Evolutionary conservation across 257 asterid genomes (phyloP), one percentile per base, ranked within the genome.

Genomic region (Apocynum venetum): DNA sequence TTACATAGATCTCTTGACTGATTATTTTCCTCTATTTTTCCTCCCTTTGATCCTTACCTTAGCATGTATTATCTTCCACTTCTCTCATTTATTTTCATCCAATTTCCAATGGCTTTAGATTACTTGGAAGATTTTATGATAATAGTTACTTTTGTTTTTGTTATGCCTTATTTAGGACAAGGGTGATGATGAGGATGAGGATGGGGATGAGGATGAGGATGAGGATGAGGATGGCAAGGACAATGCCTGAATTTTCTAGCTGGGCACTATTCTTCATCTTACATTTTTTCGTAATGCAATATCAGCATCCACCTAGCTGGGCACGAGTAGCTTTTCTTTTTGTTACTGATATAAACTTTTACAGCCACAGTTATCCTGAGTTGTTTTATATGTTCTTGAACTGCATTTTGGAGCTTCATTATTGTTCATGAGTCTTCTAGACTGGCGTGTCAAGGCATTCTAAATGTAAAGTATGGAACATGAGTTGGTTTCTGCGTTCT

Each of bases 171-270:
- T 44, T 53, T n/a, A 66, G 43, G 63, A 31, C 1, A 73, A 85
- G 38, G 85, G 48, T 13, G 86, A 74, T 3, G 86, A 60, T 3
- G 88, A 70, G 48, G 82, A 71, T 0, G 86, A 69, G 1, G 81
- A 72, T 25, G 31, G 31, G 31, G 31, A 25, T 25, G 31, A 25
- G 31, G 31, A 25, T 25, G 31, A 25, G 31, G 31, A 25, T 25
- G 31, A 25, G 31, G 31, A 25, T 25, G 31, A 25, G 31, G 31
- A 82, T 0, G 86, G 78, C 17, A 83, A 80, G 51, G 83, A 74
- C 59, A 63, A 78, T 1, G 41, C 72, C 49, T 82, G 68, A 80
- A 47, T 74, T 71, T 49, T 17, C 67, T 2, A 52, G 46, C 10
- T 40, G 76, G 61, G 63, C 47, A 15, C 38, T 8, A 59, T 25